Evolutionary conservation across 805 yeast species (phyloP), one percentile per base, ranked within the genome.

Genomic region (Phaffomyces opuntiae): DNA sequence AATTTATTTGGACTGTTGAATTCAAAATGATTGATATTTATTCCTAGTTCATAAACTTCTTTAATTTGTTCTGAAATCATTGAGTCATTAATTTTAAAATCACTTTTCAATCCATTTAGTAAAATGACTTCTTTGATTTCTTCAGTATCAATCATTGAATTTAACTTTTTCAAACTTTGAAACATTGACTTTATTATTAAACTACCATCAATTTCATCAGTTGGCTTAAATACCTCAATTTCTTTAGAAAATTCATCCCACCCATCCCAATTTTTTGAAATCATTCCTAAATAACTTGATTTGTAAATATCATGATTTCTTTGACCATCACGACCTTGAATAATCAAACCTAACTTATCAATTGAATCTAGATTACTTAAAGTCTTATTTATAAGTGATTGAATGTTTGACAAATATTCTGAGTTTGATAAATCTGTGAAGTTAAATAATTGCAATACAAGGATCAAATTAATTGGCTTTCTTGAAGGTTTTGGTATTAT

Each of bases 281-380:
- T 66, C 54, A 74, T 69, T 4, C 81, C 81, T 37, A 73, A 60
- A 50, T 69, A 77, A 8, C 56, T 51, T 1, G 75, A 67, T 0
- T 77, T 74, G 31, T 53, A 53, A 25, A 62, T 57, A 8, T 68
- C 64, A 14, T 35, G 26, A 13, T 39, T 49, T 8, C 77, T 69
- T 9, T 49, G 47, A 1, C 74, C 73, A 54, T 74, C 69, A 41
- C 69, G 62, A 1, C 82, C 81, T 19, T 72, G 60, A 16, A 74
- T 58, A 0, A 78, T 68, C 19, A 78, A 48, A 0, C 81, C 81
- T 13, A 78, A 53, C 36, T 61, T 64, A 53, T 77, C 83, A 14
- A 56, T 40, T 4, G 50, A 46, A 16, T 68, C 56, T 35, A 77
- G 53, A 0, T 50, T 49, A 1, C 50, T 44, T 35, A 71, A 46